A percentile compares a stretch with the other conserved stretches of the same genome.
Conservation (phyloP, 139 green algal genomes). For the Diplosphaera chodatii region DNA sequence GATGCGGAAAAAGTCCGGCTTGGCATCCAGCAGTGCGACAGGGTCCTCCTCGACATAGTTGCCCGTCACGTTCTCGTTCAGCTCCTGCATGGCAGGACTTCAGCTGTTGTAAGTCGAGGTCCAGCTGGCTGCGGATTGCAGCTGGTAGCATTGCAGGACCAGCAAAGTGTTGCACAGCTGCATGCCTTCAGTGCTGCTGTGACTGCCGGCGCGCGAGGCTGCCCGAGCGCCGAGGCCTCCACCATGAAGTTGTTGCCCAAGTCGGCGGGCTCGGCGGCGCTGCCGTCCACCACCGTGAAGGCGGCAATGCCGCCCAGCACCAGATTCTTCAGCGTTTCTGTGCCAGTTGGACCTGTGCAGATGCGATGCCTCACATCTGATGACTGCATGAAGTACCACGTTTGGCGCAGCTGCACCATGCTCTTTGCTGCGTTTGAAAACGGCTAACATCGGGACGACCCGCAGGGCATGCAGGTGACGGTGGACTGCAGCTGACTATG, state of each 20-base stretch:
- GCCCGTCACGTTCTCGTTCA: constrained; percentile 81
- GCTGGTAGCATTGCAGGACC: too few relatives aligned
- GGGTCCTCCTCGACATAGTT: constrained; percentile 78
- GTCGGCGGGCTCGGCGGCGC: constrained; percentile 62
- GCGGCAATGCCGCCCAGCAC: constrained; percentile 90
- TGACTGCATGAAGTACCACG: too few relatives aligned
- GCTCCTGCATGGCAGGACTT: constrained; percentile 54
- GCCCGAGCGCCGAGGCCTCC: constrained; percentile 42
- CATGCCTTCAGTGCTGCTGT: constrained; percentile 64
- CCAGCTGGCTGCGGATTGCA: too few relatives aligned
- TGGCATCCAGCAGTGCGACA: constrained; percentile 54
- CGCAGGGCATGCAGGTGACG: neutral
- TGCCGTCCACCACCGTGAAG: constrained; percentile 90
- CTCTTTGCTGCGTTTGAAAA: too few relatives aligned
- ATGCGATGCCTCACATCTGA: too few relatives aligned
- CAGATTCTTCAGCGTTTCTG: constrained; percentile 94
- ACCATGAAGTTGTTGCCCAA: constrained; percentile 97
- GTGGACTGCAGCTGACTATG: too few relatives aligned
- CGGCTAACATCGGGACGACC: too few relatives aligned
- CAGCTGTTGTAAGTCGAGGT: too few relatives aligned
- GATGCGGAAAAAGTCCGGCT: constrained; percentile 78
- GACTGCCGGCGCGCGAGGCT: constrained; percentile 61
- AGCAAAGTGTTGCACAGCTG: too few relatives aligned
- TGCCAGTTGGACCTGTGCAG: constrained; percentile 52
- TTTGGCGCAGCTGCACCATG: too few relatives aligned